Evolutionary conservation across 495 filamentous ascomycete genomes (phyloP).

Genomic region (Hypomontagnella monticulosa): DNA sequence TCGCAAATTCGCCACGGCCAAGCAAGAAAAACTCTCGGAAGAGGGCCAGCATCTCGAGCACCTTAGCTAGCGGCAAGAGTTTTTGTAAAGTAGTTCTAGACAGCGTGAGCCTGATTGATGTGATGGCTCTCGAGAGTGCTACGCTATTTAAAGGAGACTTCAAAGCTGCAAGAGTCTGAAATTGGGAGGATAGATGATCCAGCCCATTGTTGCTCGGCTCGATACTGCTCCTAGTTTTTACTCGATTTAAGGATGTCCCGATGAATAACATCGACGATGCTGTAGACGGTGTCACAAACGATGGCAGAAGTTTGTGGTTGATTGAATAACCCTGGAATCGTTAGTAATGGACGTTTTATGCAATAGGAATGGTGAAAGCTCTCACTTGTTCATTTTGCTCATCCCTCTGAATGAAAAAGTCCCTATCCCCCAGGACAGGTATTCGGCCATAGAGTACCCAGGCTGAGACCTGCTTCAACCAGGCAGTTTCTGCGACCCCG

Average conservation of each 20-base stretch:
- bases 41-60: slow-evolving; percentile 78
- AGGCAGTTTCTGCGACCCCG: slow-evolving; percentile 83
- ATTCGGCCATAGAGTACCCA: slow-evolving; percentile 91
- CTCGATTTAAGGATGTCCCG: slow-evolving; percentile 85
- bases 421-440: slow-evolving; percentile 73
- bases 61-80: slow-evolving; percentile 77
- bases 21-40: slow-evolving; percentile 89
- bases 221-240: slow-evolving; percentile 62
- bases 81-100: slow-evolving; percentile 83
- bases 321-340: slow-evolving; percentile 62
- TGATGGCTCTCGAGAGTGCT: slow-evolving; percentile 73
- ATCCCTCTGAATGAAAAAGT: slow-evolving; percentile 78
- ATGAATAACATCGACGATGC: slow-evolving; percentile 90
- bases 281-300: slow-evolving; percentile 77
- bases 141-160: slow-evolving; percentile 76
- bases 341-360: slow-evolving; percentile 6
- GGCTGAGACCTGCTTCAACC: slow-evolving; percentile 87
- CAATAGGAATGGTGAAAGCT: background rate
- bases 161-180: slow-evolving; percentile 74
- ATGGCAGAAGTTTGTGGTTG: slow-evolving; percentile 69
- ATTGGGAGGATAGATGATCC: slow-evolving; percentile 71
- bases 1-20: slow-evolving; percentile 87
- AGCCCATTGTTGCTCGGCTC: slow-evolving; percentile 69
- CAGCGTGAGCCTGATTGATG: slow-evolving; percentile 79
- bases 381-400: slow-evolving; percentile 51